Evolutionary conservation across 306 rosid genomes (phyloP).

Genomic region (Inga laurina): DNA sequence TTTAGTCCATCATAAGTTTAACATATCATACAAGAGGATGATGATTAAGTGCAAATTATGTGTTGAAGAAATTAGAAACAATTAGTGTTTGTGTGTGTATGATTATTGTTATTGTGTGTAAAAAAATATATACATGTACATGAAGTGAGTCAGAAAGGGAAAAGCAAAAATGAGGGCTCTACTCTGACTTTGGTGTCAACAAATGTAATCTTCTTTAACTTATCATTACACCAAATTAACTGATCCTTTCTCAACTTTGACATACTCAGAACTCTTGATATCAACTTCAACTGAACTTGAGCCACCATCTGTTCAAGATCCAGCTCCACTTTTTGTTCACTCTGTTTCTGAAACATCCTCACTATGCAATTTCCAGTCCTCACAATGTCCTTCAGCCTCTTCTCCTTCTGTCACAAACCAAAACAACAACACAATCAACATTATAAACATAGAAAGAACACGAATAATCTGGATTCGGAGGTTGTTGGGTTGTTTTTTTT

Average conservation of each 20-base stretch:
- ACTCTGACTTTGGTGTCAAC: conserved; percentile 47
- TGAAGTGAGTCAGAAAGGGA: conserved; percentile 52
- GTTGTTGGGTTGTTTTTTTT: background rate
- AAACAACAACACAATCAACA: background rate
- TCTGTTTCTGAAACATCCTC: conserved; percentile 68
- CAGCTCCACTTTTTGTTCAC: conserved; percentile 31
- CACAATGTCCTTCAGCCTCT: conserved; percentile 63
- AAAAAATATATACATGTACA: background rate
- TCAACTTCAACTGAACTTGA: conserved; percentile 65
- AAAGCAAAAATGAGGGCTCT: conserved; percentile 59
- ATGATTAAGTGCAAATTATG: background rate
- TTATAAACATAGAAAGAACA: background rate
- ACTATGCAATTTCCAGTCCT: conserved; percentile 76
- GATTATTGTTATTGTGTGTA: background rate
- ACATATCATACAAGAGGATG: background rate
- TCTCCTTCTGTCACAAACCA: conserved; percentile 58
- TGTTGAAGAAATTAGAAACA: background rate
- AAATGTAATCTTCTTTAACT: conserved; percentile 49
- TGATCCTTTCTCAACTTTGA: conserved; percentile 54
- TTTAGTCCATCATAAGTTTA: background rate
- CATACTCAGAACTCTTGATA: conserved; percentile 65
- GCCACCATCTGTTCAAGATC: conserved; percentile 49
- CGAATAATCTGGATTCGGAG: background rate
- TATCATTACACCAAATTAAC: conserved; percentile 64
- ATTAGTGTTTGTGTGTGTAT: background rate